Evolutionary conservation across 176 grass and related monocot species (phyloP), one percentile per base, ranked within the genome.

Genomic region (Puya raimondii): DNA sequence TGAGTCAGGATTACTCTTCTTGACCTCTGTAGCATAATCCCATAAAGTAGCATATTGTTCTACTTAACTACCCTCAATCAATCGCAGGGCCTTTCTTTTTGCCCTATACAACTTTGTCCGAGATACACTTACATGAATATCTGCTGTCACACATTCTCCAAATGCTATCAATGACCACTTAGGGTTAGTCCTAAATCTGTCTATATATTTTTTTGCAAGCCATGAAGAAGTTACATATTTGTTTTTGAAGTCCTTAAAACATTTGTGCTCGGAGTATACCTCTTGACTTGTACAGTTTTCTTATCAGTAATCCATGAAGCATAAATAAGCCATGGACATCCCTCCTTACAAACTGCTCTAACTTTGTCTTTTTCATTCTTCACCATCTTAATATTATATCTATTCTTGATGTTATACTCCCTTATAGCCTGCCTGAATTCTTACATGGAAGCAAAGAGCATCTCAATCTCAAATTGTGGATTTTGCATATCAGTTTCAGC

Each of bases 351-450:
- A 51, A 49, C 2, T 64, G 25, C 71, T 48, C 47, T 74, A 33
- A 74, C 71, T 64, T 33, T 74, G 47, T 64, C 61, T 2, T 21
- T 63, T 47, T 74, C 71, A 74, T 74, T 74, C 61, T 64, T 74
- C 16, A 33, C 71, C 53, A 74, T 29, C 33, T 11, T 50, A 27
- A 74, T 59, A 26, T 59, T 74, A 9, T 42, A 59, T 61, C 71
- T 74, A 54, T 5, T 33, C 16, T 57, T 74, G 14, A 74, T 74
- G 48, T 22, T 57, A 47, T 74, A 74, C 17, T 74, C 53, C 61
- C 26, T 48, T 2, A 64, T 29, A 54, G 25, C 71, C 47, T 63
- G 2, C 22, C 61, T 74, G 26, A 74, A 74, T 42, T 61, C 71
- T 9, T 56, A n/a, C 26, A 74, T 59, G 25, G 71, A 74, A 74